Conservation (phyloP, 768 basidiomycete genomes). For the Agaricus bisporus region DNA sequence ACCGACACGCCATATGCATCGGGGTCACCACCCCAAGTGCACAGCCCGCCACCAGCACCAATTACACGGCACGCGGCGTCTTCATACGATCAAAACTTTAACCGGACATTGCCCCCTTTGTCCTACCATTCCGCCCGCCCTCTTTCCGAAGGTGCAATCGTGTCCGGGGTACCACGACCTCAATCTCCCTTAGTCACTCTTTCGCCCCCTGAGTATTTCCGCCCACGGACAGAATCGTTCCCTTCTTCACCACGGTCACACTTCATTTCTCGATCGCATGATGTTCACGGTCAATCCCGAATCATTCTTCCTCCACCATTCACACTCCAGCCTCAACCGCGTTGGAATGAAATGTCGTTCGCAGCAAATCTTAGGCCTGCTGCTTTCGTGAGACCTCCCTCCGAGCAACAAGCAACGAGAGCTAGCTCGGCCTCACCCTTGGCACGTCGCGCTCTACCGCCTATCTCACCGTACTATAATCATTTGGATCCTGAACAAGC, state of each 20-base stretch:
- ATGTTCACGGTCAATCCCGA: constrained; percentile 20
- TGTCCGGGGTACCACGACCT: constrained; percentile 1
- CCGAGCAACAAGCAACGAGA: constrained; percentile 22
- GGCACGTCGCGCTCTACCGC: constrained; percentile 13
- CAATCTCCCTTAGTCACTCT: constrained; percentile 7
- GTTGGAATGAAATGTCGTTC: constrained; percentile 50
- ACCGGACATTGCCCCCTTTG: constrained; percentile 10
- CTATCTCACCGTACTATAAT: constrained; percentile 8
- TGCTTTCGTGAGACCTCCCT: constrained; percentile 31
- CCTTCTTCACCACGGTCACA: constrained; percentile 19
- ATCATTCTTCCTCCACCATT: constrained; percentile 48
- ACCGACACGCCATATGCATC: constrained; percentile 11
- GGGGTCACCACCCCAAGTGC: constrained; percentile 10
- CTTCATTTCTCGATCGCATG: constrained; percentile 29
- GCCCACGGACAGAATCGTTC: constrained; percentile 8
- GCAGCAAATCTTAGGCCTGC: constrained; percentile 29
- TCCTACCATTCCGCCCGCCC: constrained; percentile 2
- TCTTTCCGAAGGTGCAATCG: background rate
- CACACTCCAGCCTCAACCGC: constrained; percentile 60
- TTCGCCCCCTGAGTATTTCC: constrained; percentile 27
- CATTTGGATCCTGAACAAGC: constrained; percentile 11
- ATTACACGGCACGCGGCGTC: constrained; percentile 2
- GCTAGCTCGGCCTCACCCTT: constrained; percentile 22
- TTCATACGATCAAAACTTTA: constrained; percentile 9
- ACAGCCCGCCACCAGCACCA: constrained; percentile 7